phyloP scores from a whole-genome alignment of 495 filamentous ascomycete genomes.

The Aspergillus conjunctus region DNA sequence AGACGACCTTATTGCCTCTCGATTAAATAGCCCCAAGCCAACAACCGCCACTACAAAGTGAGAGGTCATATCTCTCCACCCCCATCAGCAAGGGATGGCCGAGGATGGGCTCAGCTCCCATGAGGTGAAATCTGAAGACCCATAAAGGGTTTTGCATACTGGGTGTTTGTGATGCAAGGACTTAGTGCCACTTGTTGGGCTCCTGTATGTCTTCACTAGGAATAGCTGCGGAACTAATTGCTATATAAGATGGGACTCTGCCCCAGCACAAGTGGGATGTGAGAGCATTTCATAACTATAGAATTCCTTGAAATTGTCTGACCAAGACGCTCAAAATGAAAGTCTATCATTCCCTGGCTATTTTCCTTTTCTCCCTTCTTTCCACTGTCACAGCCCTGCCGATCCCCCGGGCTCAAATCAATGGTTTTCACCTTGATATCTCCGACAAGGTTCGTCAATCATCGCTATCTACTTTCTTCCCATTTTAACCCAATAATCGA shows the following conservation, averaged over 20 bases:
- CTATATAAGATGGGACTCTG: neutral
- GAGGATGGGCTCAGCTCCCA: neutral
- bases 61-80: neutral
- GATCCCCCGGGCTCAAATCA: neutral
- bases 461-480: neutral
- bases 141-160: neutral
- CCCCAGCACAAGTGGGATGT: neutral
- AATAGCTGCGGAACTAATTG: neutral
- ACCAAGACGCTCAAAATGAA: neutral
- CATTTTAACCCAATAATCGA: neutral
- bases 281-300: neutral
- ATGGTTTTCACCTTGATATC: neutral
- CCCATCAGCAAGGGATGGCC: neutral
- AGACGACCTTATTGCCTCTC: neutral
- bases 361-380: neutral
- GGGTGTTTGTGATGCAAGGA: conserved; percentile 1
- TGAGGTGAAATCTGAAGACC: neutral
- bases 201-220: neutral
- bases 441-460: neutral
- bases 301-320: no score
- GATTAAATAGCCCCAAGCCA: neutral
- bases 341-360: neutral
- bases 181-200: conserved; percentile 1
- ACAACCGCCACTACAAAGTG: neutral
- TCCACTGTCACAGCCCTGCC: neutral